These are phyloP conservation scores for Podaxis sp. DNA, from an alignment of 768 basidiomycete genomes.

Conservation along the genomic window DNA sequence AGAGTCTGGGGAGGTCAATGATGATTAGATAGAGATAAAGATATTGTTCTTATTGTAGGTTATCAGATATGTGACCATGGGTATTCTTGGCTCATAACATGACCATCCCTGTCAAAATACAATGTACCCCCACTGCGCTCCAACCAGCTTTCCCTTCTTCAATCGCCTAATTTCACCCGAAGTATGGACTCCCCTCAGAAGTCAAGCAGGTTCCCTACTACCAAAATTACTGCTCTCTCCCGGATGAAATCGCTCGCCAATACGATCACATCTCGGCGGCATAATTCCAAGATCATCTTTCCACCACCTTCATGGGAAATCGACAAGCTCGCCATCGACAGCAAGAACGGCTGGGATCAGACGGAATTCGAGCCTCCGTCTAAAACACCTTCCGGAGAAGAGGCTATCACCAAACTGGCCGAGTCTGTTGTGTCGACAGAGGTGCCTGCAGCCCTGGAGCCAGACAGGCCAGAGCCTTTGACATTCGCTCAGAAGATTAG, in stretches of 20 bases:
- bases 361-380: neutral
- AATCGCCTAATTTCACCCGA: neutral
- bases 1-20: constrained; percentile 23
- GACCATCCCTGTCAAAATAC: neutral
- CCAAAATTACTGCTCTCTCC: constrained; percentile 34
- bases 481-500: constrained; percentile 38
- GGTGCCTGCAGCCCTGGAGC: constrained; percentile 18
- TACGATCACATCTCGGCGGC: constrained; percentile 22
- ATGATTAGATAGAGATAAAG: neutral
- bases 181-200: constrained; percentile 6
- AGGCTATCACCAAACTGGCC: neutral
- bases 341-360: neutral
- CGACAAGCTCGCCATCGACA: constrained; percentile 21
- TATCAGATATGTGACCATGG: neutral
- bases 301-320: constrained; percentile 51
- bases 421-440: constrained; percentile 9
- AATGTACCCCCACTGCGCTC: constrained; percentile 5
- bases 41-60: neutral
- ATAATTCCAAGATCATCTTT: constrained; percentile 29
- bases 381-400: neutral
- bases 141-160: neutral
- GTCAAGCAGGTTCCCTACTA: constrained; percentile 23
- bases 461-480: constrained; percentile 30
- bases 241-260: constrained; percentile 36
- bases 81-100: neutral